Percentiles rank a stretch among this genome's conserved stretches.
phyloP scores from a whole-genome alignment of 805 yeast genomes.

The Metschnikowia amazonensis region DNA sequence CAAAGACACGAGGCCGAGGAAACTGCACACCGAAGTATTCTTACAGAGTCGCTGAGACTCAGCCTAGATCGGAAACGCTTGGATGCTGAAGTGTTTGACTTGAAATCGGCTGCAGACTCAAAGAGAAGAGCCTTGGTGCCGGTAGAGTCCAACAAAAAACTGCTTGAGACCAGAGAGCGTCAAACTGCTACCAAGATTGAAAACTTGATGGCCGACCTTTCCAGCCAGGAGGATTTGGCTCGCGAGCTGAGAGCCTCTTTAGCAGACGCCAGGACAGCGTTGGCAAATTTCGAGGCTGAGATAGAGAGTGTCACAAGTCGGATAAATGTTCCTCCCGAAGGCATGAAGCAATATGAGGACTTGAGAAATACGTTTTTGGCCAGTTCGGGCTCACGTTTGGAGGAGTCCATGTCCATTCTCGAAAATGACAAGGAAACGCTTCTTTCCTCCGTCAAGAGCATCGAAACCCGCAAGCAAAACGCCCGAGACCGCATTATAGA shows the following conservation, averaged over 20 bases:
- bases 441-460: slow-evolving; percentile 23
- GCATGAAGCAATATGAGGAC: slow-evolving; percentile 52
- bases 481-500: slow-evolving; percentile 39
- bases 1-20: slow-evolving; percentile 26
- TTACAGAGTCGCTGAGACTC: slow-evolving; percentile 45
- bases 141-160: slow-evolving; percentile 50
- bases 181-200: slow-evolving; percentile 46
- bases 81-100: slow-evolving; percentile 34
- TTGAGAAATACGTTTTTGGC: slow-evolving; percentile 56
- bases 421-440: slow-evolving; percentile 44
- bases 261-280: slow-evolving; percentile 17
- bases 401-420: slow-evolving; percentile 45
- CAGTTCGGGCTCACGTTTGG: slow-evolving; percentile 53
- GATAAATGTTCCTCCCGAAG: slow-evolving; percentile 44
- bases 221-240: slow-evolving; percentile 40
- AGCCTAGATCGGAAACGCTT: slow-evolving; percentile 40
- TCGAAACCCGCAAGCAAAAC: slow-evolving; percentile 29
- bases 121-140: slow-evolving; percentile 56
- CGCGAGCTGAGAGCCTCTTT: slow-evolving; percentile 23
- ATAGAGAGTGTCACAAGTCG: slow-evolving; percentile 16
- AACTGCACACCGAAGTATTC: slow-evolving; percentile 22
- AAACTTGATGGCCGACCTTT: slow-evolving; percentile 50
- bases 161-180: slow-evolving; percentile 44
- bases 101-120: slow-evolving; percentile 40
- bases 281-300: slow-evolving; percentile 30